Evolutionary conservation across 208 protist species (phyloP).

Genomic region (Wallacemonas sp.): DNA sequence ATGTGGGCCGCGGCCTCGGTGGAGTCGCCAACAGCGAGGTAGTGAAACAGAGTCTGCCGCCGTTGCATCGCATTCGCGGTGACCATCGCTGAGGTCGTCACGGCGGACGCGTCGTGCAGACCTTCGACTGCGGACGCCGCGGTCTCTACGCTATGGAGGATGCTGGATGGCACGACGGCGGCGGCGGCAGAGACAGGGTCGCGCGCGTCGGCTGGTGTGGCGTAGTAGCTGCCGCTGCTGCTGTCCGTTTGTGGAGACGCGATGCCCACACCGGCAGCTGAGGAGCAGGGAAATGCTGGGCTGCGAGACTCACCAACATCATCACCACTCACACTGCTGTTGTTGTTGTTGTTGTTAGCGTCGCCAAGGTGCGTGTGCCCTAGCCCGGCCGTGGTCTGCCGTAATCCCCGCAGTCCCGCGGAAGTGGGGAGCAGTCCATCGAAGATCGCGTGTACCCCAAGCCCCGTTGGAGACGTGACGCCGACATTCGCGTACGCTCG

Average conservation of each 20-base stretch:
- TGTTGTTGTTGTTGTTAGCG: too few relatives aligned
- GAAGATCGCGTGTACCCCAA: background rate
- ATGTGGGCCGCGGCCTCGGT: constrained; percentile 43
- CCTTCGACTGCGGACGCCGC: background rate
- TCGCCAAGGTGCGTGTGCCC: too few relatives aligned
- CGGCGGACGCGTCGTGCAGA: background rate
- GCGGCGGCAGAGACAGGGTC: background rate
- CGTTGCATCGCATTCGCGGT: constrained; percentile 18
- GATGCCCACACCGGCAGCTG: too few relatives aligned
- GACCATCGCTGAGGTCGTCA: background rate
- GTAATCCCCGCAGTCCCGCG: too few relatives aligned
- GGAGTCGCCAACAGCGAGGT: constrained; percentile 41
- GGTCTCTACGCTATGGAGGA: background rate
- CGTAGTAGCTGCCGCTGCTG: too few relatives aligned
- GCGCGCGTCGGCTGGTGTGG: background rate
- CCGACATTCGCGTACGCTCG: background rate
- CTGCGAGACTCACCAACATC: too few relatives aligned
- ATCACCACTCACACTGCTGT: too few relatives aligned
- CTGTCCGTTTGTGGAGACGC: too few relatives aligned
- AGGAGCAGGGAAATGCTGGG: too few relatives aligned
- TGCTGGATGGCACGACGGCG: background rate
- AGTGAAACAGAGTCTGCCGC: constrained; percentile 31
- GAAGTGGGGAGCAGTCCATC: too few relatives aligned
- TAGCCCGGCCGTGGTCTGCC: too few relatives aligned
- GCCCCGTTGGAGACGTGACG: background rate